phyloP scores from a whole-genome alignment of 192 early-diverging fungal species.

The Funneliformis mosseae region DNA sequence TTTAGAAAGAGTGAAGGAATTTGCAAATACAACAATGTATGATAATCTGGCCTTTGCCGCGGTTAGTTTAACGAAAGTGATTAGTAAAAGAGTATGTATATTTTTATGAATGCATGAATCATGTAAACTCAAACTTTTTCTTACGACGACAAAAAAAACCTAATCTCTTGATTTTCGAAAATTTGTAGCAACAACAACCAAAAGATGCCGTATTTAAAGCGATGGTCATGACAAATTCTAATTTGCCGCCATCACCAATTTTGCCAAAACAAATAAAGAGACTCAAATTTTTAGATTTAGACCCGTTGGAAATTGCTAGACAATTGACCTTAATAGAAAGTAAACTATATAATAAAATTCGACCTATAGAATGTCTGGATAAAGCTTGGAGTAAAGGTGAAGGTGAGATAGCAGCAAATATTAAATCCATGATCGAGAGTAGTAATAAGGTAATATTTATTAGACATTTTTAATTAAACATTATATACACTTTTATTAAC shows the following conservation, averaged over 20 bases:
- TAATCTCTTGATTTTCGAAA: background rate
- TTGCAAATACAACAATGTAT: slow-evolving; percentile 73
- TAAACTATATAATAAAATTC: slow-evolving; percentile 79
- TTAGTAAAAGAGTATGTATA: slow-evolving; percentile 65
- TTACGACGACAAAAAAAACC: background rate
- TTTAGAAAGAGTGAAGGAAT: slow-evolving; percentile 70
- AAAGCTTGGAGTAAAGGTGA: slow-evolving; percentile 77
- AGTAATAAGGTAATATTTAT: slow-evolving; percentile 69
- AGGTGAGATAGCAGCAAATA: slow-evolving; percentile 69
- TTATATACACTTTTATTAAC: background rate
- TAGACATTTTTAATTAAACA: background rate
- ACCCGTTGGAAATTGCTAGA: slow-evolving; percentile 90
- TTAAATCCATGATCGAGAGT: slow-evolving; percentile 83
- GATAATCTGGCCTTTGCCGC: slow-evolving; percentile 70
- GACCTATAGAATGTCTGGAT: slow-evolving; percentile 86
- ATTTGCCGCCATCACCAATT: slow-evolving; percentile 76
- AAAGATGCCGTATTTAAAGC: slow-evolving; percentile 62
- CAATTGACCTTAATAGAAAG: slow-evolving; percentile 95
- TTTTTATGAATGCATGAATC: background rate
- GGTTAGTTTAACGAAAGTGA: slow-evolving; percentile 72
- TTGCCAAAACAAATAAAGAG: slow-evolving; percentile 77
- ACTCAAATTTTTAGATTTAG: slow-evolving; percentile 84
- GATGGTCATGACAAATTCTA: slow-evolving; percentile 64
- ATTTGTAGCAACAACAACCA: slow-evolving; percentile 38
- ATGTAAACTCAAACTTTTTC: background rate